Evolutionary conservation across 1,284 basidiomycete species (phyloP), one percentile per base, ranked within the genome.

Genomic region (Trichosporon faecale): DNA sequence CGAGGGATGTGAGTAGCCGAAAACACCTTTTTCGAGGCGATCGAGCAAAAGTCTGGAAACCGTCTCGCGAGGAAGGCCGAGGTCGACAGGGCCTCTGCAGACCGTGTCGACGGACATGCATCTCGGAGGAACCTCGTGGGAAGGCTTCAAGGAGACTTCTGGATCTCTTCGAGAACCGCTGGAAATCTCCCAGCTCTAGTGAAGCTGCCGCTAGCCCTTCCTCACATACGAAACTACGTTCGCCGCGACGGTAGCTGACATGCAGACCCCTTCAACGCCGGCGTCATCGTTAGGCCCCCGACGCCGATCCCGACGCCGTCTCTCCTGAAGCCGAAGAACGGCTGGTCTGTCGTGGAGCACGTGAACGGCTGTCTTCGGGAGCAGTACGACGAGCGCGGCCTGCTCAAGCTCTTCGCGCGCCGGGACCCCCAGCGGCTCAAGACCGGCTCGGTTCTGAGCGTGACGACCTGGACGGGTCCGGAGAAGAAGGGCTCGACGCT

Each of bases 371-470:
- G 87, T 12, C 87, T 93, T 16, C 88, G 88, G 16, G 87, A 88
- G 25, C 86, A 88, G 40, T 87, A 89, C 66, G 88, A 90, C 76
- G 91, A 93, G 77, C 87, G 88, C 74, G 84, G 85, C 57, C 87
- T 92, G 78, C 86, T 92, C 70, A 82, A 84, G 40, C 85, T 91
- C 70, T 95, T 96, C 83, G 88, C 89, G 37, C 86, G 90, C 70
- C 86, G 87, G 63, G 89, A 90, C 70, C 87, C 88, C 0, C 85
- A 88, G 63, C 88, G 91, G 74, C 85, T 95, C 31, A 85, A 86
- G 9, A 89, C 92, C 11, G 94, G 94, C 5, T 92, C 91, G 9
- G 90, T 96, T 73, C 81, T 97, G 70, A 89, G 89, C 33, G 90
- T 94, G 74, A 86, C 88, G 3, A 76, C 79, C 16, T 85, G 82